Conservation (phyloP, 352 stramenopile genomes). For the Pythium oligandrum region DNA sequence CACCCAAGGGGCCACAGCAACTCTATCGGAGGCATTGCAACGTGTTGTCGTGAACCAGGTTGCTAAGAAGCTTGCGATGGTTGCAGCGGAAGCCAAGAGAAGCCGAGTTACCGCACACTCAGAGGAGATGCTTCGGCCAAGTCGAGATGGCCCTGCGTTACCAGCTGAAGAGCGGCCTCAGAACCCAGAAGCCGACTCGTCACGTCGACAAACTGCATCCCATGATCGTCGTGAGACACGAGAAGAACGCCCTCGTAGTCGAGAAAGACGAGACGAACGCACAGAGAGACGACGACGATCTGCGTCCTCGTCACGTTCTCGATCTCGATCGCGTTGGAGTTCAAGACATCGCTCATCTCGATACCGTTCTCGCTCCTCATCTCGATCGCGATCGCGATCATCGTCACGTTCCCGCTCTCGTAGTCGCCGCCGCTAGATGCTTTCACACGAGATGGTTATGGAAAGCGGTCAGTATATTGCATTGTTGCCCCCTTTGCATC, state of each 20-base stretch:
- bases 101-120: background rate
- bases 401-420: constrained; percentile 17
- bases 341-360: background rate
- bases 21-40: constrained; percentile 9
- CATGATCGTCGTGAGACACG: too few species aligned
- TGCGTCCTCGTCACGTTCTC: constrained; percentile 23
- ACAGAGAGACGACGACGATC: too few species aligned
- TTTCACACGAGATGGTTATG: too few species aligned
- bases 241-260: too few species aligned
- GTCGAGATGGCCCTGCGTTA: too few species aligned
- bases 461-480: too few species aligned
- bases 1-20: background rate
- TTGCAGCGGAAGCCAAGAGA: constrained; percentile 2
- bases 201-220: too few species aligned
- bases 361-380: constrained; percentile 14
- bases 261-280: too few species aligned
- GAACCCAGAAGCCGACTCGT: too few species aligned
- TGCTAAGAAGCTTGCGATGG: constrained; percentile 7
- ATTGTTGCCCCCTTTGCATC: too few species aligned
- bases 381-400: constrained; percentile 22
- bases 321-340: constrained; percentile 26
- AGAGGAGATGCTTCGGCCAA: too few species aligned
- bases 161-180: too few species aligned
- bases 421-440: background rate
- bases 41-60: constrained; percentile 15